phyloP scores from a whole-genome alignment of 129 eudicot genomes.

The Ambrosia artemisiifolia region DNA sequence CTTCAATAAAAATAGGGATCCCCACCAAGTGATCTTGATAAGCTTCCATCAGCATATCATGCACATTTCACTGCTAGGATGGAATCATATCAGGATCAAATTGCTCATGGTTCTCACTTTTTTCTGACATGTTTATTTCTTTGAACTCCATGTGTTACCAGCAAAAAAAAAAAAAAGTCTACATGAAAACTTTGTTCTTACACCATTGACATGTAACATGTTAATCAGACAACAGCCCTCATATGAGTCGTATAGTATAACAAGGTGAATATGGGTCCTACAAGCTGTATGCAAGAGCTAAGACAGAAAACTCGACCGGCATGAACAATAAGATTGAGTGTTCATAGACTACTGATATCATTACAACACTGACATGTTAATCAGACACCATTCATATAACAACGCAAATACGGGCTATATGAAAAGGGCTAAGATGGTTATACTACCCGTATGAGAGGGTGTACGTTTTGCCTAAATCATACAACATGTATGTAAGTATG shows the following conservation, averaged over 20 bases:
- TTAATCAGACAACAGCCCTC: too few species aligned
- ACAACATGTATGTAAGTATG: too few species aligned
- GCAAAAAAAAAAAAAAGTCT: neutral
- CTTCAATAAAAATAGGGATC: constrained; percentile 17
- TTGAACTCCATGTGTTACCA: neutral
- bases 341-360: neutral
- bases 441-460: too few species aligned
- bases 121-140: neutral
- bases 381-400: too few species aligned
- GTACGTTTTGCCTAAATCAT: too few species aligned
- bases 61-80: constrained; percentile 4
- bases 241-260: too few species aligned
- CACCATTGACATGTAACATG: too few species aligned
- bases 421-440: too few species aligned
- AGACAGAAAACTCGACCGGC: neutral
- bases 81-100: neutral
- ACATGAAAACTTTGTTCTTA: neutral
- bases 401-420: too few species aligned
- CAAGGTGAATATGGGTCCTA: too few species aligned
- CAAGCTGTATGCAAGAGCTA: too few species aligned
- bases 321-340: neutral
- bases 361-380: too few species aligned
- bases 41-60: constrained; percentile 1
- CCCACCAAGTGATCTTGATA: constrained; percentile 16
- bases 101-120: neutral